Percentiles rank a stretch among this genome's conserved stretches.
Conservation (phyloP, 2,329 filamentous ascomycete genomes). For the Aspergillus oerlinghausenensis region DNA sequence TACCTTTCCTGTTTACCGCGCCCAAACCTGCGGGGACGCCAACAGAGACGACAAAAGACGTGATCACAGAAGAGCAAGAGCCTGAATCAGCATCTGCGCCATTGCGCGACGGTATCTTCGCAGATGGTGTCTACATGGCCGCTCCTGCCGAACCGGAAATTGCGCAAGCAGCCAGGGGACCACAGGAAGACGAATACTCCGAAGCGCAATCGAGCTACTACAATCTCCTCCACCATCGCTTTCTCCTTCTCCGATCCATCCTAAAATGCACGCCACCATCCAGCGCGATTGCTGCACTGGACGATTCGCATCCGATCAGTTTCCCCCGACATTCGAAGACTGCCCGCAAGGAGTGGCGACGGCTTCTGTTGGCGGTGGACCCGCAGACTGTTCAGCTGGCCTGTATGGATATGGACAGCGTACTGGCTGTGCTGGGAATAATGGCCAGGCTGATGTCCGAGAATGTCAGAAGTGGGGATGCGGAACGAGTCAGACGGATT, state of each 20-base stretch:
- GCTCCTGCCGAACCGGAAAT: conserved; percentile 46
- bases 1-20: conserved; percentile 68
- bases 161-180: conserved; percentile 29
- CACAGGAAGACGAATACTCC: conserved; percentile 27
- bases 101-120: conserved; percentile 62
- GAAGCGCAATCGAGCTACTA: conserved; percentile 64
- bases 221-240: conserved; percentile 60
- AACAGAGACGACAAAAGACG: not conserved
- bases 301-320: conserved; percentile 47
- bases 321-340: conserved; percentile 52
- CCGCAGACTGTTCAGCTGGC: conserved; percentile 50
- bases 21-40: conserved; percentile 38
- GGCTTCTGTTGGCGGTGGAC: conserved; percentile 33
- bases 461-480: conserved; percentile 58
- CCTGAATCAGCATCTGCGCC: conserved; percentile 34
- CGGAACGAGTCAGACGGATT: conserved; percentile 58
- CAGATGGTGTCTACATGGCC: conserved; percentile 75
- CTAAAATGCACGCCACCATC: conserved; percentile 55
- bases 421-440: conserved; percentile 61
- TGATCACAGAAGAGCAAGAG: not conserved
- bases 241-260: conserved; percentile 58
- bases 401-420: conserved; percentile 55
- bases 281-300: conserved; percentile 51
- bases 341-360: conserved; percentile 54
- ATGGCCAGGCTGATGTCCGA: conserved; percentile 57